Evolutionary conservation across 148 eudicot species (phyloP).

Genomic region (Fagopyrum homotropicum): DNA sequence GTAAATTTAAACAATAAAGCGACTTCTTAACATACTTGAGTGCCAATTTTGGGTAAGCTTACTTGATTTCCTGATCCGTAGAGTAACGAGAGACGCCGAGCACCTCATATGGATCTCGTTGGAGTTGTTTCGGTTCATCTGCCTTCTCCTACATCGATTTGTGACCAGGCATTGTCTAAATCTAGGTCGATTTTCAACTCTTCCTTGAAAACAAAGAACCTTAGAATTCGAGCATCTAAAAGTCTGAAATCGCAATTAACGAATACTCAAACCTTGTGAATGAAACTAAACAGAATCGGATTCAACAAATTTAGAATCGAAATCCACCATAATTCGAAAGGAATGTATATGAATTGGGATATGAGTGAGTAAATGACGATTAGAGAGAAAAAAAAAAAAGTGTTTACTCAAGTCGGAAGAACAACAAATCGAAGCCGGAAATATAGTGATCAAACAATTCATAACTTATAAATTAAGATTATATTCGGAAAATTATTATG

Average conservation of each 20-base stretch:
- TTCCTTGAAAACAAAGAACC: background rate
- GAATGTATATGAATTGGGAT: constrained; percentile 7
- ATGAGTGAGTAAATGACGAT: constrained; percentile 12
- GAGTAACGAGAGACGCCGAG: constrained; percentile 57
- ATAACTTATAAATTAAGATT: no score
- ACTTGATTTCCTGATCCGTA: constrained; percentile 79
- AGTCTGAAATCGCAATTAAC: background rate
- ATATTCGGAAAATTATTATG: no score
- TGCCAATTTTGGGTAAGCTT: constrained; percentile 78
- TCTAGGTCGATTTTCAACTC: background rate
- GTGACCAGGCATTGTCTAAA: constrained; percentile 46
- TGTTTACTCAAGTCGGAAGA: background rate
- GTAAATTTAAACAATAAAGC: background rate
- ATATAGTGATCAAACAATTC: no score
- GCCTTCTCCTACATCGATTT: constrained; percentile 45
- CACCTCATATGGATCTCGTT: constrained; percentile 84
- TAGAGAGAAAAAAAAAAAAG: background rate
- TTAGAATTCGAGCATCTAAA: no score
- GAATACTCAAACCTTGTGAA: background rate
- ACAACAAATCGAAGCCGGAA: constrained; percentile 1
- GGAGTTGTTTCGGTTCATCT: constrained; percentile 33
- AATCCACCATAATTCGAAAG: background rate
- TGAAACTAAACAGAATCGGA: background rate
- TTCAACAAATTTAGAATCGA: constrained; percentile 2
- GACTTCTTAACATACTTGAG: constrained; percentile 41